These are phyloP conservation scores for Plasmopara muralis DNA, from an alignment of 352 stramenopile species.

Conservation along the genomic window DNA sequence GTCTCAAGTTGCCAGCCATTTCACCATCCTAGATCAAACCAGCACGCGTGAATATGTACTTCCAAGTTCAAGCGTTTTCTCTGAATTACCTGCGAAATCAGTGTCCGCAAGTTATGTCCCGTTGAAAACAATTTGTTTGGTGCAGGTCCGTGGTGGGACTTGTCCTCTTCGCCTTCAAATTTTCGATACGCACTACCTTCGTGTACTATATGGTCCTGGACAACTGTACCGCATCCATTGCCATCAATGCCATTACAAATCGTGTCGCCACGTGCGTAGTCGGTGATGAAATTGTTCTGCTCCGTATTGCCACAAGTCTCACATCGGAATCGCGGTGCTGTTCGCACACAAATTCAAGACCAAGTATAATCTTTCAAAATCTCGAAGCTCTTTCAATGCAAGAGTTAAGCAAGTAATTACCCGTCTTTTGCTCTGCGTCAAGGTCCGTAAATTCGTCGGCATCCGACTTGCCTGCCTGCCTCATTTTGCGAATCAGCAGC, in stretches of 20 bases:
- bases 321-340: slow-evolving; percentile 74
- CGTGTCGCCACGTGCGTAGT: slow-evolving; percentile 83
- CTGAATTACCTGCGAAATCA: slow-evolving; percentile 79
- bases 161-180: slow-evolving; percentile 96
- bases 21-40: slow-evolving; percentile 62
- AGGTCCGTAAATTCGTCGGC: slow-evolving; percentile 84
- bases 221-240: slow-evolving; percentile 89
- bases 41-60: slow-evolving; percentile 19
- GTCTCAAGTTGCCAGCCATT: slow-evolving; percentile 77
- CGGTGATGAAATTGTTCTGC: slow-evolving; percentile 87
- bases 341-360: slow-evolving; percentile 1
- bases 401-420: slow-evolving; percentile 23
- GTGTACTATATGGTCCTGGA: slow-evolving; percentile 93
- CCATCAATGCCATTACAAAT: slow-evolving; percentile 85
- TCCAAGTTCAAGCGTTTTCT: slow-evolving; percentile 3
- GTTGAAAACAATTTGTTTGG: slow-evolving; percentile 94
- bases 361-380: slow-evolving; percentile 5
- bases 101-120: slow-evolving; percentile 93
- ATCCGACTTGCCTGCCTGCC: slow-evolving; percentile 82
- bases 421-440: slow-evolving; percentile 80
- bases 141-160: slow-evolving; percentile 93
- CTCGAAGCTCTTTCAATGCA: background rate
- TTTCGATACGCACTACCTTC: slow-evolving; percentile 95
- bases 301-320: slow-evolving; percentile 85
- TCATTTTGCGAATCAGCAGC: slow-evolving; percentile 87